Conservation (phyloP, 2,329 filamentous ascomycete species). For the Aspergillus fijiensis region DNA sequence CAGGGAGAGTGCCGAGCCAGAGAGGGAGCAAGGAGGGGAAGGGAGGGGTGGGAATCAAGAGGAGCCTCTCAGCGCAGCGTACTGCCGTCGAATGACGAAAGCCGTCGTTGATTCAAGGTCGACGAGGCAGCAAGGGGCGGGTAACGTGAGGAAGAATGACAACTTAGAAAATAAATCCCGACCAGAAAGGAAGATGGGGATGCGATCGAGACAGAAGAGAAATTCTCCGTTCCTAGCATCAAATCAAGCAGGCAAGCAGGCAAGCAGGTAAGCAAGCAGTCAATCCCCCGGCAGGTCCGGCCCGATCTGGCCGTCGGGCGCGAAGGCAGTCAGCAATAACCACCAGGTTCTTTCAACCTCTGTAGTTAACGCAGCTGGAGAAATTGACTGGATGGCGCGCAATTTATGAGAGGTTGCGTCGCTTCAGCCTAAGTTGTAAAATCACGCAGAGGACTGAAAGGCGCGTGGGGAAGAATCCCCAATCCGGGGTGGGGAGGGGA, state of each 20-base stretch:
- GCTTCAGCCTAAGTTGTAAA: neutral
- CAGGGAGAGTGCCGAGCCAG: neutral
- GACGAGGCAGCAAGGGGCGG: slow-evolving; percentile 17
- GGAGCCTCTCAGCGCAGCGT: neutral
- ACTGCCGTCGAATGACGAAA: slow-evolving; percentile 9
- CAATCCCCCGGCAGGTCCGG: slow-evolving; percentile 17
- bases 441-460: neutral
- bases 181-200: slow-evolving; percentile 8
- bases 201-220: slow-evolving; percentile 13
- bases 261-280: neutral
- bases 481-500: neutral
- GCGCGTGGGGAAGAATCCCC: neutral
- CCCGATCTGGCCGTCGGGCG: slow-evolving; percentile 23
- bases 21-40: slow-evolving; percentile 1
- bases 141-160: slow-evolving; percentile 2
- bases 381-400: neutral
- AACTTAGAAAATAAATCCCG: slow-evolving; percentile 1
- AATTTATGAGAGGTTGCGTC: neutral
- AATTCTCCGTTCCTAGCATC: slow-evolving; percentile 18
- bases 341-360: neutral
- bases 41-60: slow-evolving; percentile 6
- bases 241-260: neutral
- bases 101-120: neutral
- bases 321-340: slow-evolving; percentile 15
- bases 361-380: neutral